phyloP scores from a whole-genome alignment of 2,329 filamentous ascomycete genomes.

The Neospermospora avenae region DNA sequence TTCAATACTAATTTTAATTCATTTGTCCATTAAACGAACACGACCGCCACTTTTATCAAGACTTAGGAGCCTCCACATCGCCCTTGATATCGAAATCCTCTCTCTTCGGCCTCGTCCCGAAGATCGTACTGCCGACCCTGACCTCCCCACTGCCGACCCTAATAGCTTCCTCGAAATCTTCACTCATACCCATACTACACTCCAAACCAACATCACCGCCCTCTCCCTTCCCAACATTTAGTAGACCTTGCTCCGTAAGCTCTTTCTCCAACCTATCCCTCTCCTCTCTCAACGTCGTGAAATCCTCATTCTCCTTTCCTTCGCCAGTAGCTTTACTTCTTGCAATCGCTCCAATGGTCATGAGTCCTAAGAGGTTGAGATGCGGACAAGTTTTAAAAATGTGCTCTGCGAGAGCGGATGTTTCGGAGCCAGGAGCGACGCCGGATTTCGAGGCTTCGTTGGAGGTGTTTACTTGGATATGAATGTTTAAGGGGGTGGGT shows the following conservation, averaged over 20 bases:
- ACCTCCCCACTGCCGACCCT: slow-evolving; percentile 83
- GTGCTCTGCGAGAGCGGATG: slow-evolving; percentile 63
- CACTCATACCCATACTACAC: slow-evolving; percentile 98
- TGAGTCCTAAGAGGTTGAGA: slow-evolving; percentile 75
- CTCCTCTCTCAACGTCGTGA: slow-evolving; percentile 64
- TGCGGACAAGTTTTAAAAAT: slow-evolving; percentile 69
- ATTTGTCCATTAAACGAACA: too few species aligned
- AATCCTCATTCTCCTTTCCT: slow-evolving; percentile 90
- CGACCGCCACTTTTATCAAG: neutral
- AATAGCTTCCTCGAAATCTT: slow-evolving; percentile 90
- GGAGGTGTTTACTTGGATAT: slow-evolving; percentile 94
- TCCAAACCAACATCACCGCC: slow-evolving; percentile 61
- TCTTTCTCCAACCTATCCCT: slow-evolving; percentile 66
- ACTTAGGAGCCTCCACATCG: slow-evolving; percentile 19
- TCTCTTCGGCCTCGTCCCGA: slow-evolving; percentile 67
- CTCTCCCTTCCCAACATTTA: slow-evolving; percentile 64
- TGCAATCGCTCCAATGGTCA: slow-evolving; percentile 97
- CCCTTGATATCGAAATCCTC: slow-evolving; percentile 27
- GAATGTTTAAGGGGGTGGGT: slow-evolving; percentile 49
- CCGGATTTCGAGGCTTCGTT: slow-evolving; percentile 85
- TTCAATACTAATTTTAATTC: too few species aligned
- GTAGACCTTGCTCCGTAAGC: slow-evolving; percentile 56
- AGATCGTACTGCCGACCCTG: slow-evolving; percentile 89
- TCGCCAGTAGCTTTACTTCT: slow-evolving; percentile 69
- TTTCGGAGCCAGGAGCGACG: slow-evolving; percentile 62